Base-by-base conservation (phyloP, 1,284 basidiomycete species). In the Marasmius oreades region DNA sequence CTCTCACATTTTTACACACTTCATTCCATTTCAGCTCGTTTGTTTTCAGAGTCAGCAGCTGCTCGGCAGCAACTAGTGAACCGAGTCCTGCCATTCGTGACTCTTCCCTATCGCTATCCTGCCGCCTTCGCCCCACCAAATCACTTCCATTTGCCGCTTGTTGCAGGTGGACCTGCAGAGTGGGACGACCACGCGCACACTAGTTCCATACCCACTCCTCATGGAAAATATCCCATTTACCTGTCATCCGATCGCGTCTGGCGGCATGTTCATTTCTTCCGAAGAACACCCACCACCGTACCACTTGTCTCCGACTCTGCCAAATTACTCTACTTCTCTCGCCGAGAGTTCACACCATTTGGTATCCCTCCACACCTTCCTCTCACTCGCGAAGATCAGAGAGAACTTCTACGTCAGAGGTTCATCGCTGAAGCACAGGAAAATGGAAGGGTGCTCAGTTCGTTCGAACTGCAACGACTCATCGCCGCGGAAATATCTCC, bases 171-270 rank as follows among this genome's bases (percentile, higher is more conserved):
- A 55, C 46, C 26, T 69, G 3, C 51, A 39, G 36, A 61, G 59
- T 26, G 31, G 11, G 33, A 34, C 22, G 51, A 37, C 24, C 12
- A 45, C 12, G 57, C 53, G n/a, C 57, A 55, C 24, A 36, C 75
- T 10, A 69, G 71, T 58, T 77, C 80, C 1, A 68, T 81, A 52
- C 57, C 67, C 11, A 83, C 81, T 16, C 72, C 71, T 0, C 81
- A 86, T 57, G 81, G 85, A 2, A 69, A 69, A 14, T 87, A 78
- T 62, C 85, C 85, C 0, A 66, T 81, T 22, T 87, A 88, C 65
- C 77, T 77, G 55, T 51, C 71, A 7, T 72, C 72, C 2, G 22
- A 33, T 20, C 57, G 45, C 28, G 57, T 62, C 33, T 60, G 60
- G 52, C 18, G 37, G 4, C 63, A 72, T 24, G 56, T 65, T 2